Base-by-base conservation (phyloP, 148 eudicot genomes). In the Chenopodium suecicum region DNA sequence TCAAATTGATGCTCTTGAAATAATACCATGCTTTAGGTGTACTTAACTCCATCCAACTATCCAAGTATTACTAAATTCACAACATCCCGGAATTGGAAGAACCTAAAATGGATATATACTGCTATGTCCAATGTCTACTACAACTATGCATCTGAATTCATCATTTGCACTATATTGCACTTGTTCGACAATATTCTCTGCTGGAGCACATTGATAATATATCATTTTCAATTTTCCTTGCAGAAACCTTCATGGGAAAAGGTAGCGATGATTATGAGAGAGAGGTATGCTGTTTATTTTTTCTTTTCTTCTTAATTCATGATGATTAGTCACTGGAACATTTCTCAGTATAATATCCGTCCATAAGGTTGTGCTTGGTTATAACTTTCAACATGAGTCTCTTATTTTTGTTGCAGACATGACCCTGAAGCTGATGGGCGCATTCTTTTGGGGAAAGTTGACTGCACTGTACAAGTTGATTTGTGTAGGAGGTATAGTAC, bases 181-280 rank as follows among this genome's bases (percentile, higher is more conserved):
- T 50, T 50, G 54, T 50, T 50, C 54, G 34, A 72, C 54, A 19
- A 13, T 48, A 54, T 17, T 75, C 27, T 54, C 44, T 66, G 67
- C 37, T 4, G 37, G n/a, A 12, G 1, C 32, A 13, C n/a, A 22
- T 46, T 10, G 17, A 16, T 79, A 52, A 20, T 54, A 37, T 9
- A 6, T 25, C 2, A 46, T 25, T 47, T 81, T 65, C 32, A 22
- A 27, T 80, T 22, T 78, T 50, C 80, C 52, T 85, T 85, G 78
- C 98, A 96, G 99, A 94, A 90, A 92, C 98, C 95, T 82, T 87
- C 99, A 80, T 96, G 98, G 98, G 99, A 96, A 88, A 94, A 92
- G 85, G 91, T 94, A 32, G 99, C 97, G 80, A 85, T 74, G 84
- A 92, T 90, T 78, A 86, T 94, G 12, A 88, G 88, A 85, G 95